Evolutionary conservation across 805 yeast species (phyloP), one percentile per base, ranked within the genome.

Genomic region (Ogataea saltuana): DNA sequence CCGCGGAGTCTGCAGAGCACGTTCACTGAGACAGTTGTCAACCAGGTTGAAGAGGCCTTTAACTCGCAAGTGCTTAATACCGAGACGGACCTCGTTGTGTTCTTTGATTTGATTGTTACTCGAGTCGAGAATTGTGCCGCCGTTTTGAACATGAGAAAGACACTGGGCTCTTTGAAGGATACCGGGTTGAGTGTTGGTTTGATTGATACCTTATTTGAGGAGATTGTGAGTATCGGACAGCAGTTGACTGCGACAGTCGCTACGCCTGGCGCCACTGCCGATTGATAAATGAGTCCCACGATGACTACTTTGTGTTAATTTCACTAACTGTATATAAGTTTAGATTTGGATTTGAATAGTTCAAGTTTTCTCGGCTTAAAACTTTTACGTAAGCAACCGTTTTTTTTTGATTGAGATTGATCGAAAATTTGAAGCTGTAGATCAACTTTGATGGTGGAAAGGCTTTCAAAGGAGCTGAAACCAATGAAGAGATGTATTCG

Each of bases 91-190:
- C 58, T 81, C 29, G 61, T 80, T 30, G 68, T 74, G 4, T 69
- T 83, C 33, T 66, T 85, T 47, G 88, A 83, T 45, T 85, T 81
- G 50, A 64, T 83, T 20, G 76, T 84, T 11, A 78, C 89, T 0
- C 72, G 95, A 59, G 68, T 86, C 29, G 95, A 87, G 57, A 74
- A 78, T 41, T 70, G 78, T 46, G 76, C 78, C 12, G 68, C 74
- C 1, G 48, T 71, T 33, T 52, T 79, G 39, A 61, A 66, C 17
- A 44, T 77, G 26, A 70, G 80, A 44, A 76, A 72, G 50, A 42
- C 42, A 12, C 43, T 54, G 21, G 45, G 50, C 4, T 25, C 49
- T 5, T 25, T 31, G 20, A 22, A 25, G 9, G 21, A 13, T 7
- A 13, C 41, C 1, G 55, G 54, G 9, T 12, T 53, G 22, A 30